Conservation (phyloP, 75 land plant genomes). For the Sequoiadendron giganteum region DNA sequence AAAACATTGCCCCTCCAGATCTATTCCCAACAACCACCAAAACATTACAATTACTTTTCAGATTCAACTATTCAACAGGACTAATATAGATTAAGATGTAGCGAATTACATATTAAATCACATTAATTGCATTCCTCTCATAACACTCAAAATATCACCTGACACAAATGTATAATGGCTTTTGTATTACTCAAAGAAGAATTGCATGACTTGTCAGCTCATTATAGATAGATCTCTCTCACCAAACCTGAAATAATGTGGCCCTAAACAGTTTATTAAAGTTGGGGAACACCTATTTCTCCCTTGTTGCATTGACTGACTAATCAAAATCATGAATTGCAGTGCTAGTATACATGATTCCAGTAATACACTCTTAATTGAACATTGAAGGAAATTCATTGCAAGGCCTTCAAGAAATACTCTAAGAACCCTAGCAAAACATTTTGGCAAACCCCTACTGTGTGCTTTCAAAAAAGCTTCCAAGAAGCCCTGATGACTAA, state of each 20-base stretch:
- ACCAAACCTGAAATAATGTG: background rate
- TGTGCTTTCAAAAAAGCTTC: background rate
- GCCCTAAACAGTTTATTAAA: background rate
- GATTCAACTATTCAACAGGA: too few relatives aligned
- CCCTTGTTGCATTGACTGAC: background rate
- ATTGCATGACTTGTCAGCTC: background rate
- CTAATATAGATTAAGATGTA: too few relatives aligned
- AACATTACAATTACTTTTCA: too few relatives aligned
- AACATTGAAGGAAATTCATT: background rate
- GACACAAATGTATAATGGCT: background rate
- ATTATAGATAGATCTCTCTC: background rate
- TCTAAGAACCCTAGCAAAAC: background rate
- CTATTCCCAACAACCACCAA: background rate
- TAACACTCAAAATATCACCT: background rate
- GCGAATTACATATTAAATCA: too few relatives aligned
- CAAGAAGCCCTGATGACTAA: background rate
- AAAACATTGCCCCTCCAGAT: background rate
- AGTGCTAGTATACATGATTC: background rate
- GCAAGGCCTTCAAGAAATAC: background rate
- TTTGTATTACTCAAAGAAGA: background rate
- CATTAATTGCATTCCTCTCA: background rate
- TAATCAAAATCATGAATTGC: background rate
- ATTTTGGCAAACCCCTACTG: too few relatives aligned
- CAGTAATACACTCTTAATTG: background rate
- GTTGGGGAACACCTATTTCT: background rate